Evolutionary conservation across 2,329 filamentous ascomycete species (phyloP).

Genomic region (Fusarium sambucinum): DNA sequence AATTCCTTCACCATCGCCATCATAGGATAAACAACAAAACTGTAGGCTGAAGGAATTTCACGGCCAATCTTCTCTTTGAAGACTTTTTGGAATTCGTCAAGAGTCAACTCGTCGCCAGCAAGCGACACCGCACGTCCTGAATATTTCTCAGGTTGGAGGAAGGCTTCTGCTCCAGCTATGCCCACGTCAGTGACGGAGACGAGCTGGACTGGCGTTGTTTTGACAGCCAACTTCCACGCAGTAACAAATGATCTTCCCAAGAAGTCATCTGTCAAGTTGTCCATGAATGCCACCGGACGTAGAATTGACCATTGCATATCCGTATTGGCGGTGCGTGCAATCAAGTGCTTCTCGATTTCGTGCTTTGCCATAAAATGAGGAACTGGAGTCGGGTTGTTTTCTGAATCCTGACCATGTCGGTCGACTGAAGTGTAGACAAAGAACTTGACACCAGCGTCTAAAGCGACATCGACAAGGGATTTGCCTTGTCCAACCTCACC

Average conservation of each 20-base stretch:
- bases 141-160: constrained; percentile 16
- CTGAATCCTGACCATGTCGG: constrained; percentile 65
- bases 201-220: constrained; percentile 44
- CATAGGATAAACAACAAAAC: constrained; percentile 19
- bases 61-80: constrained; percentile 22
- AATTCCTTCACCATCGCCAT: constrained; percentile 28
- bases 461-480: constrained; percentile 65
- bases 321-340: constrained; percentile 53
- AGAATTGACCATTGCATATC: constrained; percentile 55
- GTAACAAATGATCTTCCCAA: constrained; percentile 51
- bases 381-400: constrained; percentile 64
- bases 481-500: constrained; percentile 62
- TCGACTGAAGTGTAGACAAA: constrained; percentile 74
- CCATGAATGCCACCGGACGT: constrained; percentile 57
- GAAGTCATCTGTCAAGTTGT: constrained; percentile 53
- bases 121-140: constrained; percentile 15
- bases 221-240: constrained; percentile 49
- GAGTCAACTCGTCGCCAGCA: constrained; percentile 18
- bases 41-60: constrained; percentile 16
- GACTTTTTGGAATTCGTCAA: neutral
- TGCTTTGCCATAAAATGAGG: constrained; percentile 72
- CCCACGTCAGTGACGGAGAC: constrained; percentile 16
- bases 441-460: constrained; percentile 66
- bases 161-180: constrained; percentile 10
- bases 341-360: constrained; percentile 70